Evolutionary conservation across 179 eudicot species (phyloP).

Genomic region (Monotropa hypopitys): DNA sequence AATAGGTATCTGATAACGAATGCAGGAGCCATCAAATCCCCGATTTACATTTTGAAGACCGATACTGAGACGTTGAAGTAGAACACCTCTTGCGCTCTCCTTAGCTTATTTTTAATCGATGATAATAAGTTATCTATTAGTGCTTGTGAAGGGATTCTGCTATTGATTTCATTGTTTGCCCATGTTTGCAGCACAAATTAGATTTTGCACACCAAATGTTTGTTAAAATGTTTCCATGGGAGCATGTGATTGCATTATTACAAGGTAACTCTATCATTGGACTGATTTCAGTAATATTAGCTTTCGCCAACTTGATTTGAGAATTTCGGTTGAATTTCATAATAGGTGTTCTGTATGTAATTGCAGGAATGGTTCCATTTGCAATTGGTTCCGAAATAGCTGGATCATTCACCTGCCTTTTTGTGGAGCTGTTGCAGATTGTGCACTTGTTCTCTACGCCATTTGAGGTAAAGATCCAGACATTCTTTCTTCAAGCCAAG

Average conservation of each 20-base stretch:
- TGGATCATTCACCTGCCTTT: conserved; percentile 79
- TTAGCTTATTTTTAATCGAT: conserved; percentile 60
- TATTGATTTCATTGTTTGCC: conserved; percentile 49
- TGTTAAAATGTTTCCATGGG: too few species aligned
- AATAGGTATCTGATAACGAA: conserved; percentile 40
- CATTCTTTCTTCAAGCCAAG: conserved; percentile 71
- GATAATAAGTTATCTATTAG: conserved; percentile 67
- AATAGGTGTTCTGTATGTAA: conserved; percentile 70
- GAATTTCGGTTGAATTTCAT: background rate
- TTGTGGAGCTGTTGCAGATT: conserved; percentile 77
- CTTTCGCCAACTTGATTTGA: background rate
- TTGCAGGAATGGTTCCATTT: conserved; percentile 74
- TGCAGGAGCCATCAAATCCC: conserved; percentile 47
- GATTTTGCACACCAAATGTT: too few species aligned
- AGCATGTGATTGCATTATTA: too few species aligned
- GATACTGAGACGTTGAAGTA: conserved; percentile 79
- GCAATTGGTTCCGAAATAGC: conserved; percentile 96
- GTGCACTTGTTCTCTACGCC: conserved; percentile 54
- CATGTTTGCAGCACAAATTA: too few species aligned
- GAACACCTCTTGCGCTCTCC: conserved; percentile 75
- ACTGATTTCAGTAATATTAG: too few species aligned
- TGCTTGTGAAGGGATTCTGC: conserved; percentile 84
- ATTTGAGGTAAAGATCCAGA: conserved; percentile 81
- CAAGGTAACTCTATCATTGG: too few species aligned
- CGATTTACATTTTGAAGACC: conserved; percentile 63